Conservation (phyloP, 805 yeast species). For the Candida qinlingensis region DNA sequence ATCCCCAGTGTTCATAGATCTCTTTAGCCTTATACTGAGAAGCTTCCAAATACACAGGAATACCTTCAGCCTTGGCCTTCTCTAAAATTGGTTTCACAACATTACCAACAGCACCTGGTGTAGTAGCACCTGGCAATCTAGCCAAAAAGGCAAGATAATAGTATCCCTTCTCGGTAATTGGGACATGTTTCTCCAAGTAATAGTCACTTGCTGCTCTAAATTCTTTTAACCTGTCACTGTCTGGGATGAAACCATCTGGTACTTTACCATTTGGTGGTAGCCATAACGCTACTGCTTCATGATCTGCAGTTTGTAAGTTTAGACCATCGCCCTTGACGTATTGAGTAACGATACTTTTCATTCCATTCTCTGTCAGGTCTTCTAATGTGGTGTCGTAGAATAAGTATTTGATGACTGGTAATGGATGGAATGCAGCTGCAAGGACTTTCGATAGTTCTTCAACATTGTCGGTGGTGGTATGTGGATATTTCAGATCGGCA, state of each 20-base stretch:
- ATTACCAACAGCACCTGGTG: conserved; percentile 15
- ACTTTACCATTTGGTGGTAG: neutral
- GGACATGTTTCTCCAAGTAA: neutral
- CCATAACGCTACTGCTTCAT: conserved; percentile 4
- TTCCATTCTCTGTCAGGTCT: neutral
- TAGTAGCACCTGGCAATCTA: conserved; percentile 6
- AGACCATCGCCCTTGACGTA: neutral
- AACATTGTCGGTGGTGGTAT: neutral
- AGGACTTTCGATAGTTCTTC: neutral
- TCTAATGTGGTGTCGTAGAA: neutral
- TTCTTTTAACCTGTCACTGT: neutral
- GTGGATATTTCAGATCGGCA: neutral
- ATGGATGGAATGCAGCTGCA: neutral
- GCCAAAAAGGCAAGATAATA: conserved; percentile 17
- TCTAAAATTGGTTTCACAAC: conserved; percentile 18
- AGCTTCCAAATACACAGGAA: conserved; percentile 17
- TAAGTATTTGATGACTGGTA: conserved; percentile 1
- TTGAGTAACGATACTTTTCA: neutral
- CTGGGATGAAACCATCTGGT: neutral
- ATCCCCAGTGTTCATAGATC: conserved; percentile 19
- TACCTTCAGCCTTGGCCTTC: conserved; percentile 11
- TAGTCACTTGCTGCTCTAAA: conserved; percentile 1
- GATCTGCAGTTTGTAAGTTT: neutral
- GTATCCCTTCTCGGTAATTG: conserved; percentile 7
- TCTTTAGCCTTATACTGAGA: conserved; percentile 15